These are phyloP conservation scores for Chrysophaeum taylorii DNA, from an alignment of 352 stramenopile genomes.

Conservation along the genomic window DNA sequence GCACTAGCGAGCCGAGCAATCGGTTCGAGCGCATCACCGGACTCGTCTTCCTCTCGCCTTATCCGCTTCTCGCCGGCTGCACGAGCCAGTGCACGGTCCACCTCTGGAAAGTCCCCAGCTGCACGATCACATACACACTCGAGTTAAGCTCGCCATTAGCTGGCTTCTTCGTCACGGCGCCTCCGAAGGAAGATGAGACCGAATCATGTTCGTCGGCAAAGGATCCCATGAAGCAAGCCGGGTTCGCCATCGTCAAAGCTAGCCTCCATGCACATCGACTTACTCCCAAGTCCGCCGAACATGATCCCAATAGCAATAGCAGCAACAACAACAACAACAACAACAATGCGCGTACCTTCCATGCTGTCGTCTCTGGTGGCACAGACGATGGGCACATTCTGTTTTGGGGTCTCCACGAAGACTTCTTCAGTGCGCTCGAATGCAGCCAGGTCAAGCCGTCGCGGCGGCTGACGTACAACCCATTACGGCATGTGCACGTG, in stretches of 20 bases:
- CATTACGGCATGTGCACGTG: background rate
- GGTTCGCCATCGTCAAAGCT: too few relatives aligned
- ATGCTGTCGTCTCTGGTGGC: background rate
- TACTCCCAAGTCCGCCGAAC: too few relatives aligned
- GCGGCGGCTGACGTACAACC: constrained; percentile 4
- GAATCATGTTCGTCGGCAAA: too few relatives aligned
- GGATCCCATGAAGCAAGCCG: too few relatives aligned
- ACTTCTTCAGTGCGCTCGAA: background rate
- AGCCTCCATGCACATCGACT: too few relatives aligned
- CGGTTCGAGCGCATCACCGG: background rate
- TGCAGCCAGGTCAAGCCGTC: background rate
- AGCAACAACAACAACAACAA: too few relatives aligned
- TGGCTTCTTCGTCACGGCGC: too few relatives aligned
- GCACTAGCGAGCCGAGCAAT: background rate
- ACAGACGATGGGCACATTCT: background rate
- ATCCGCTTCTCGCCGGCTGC: background rate
- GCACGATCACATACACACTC: background rate
- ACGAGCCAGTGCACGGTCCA: background rate
- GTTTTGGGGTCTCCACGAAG: background rate
- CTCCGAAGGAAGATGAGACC: too few relatives aligned
- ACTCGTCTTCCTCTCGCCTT: background rate
- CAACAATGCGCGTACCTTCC: too few relatives aligned
- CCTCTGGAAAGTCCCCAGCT: constrained; percentile 1
- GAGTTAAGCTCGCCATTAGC: too few relatives aligned
- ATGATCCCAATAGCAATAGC: too few relatives aligned